Percentiles rank a stretch among this genome's conserved stretches.
Conservation (phyloP, 1,139 yeast species). For the Saccharomycopsis hybrid region DNA sequence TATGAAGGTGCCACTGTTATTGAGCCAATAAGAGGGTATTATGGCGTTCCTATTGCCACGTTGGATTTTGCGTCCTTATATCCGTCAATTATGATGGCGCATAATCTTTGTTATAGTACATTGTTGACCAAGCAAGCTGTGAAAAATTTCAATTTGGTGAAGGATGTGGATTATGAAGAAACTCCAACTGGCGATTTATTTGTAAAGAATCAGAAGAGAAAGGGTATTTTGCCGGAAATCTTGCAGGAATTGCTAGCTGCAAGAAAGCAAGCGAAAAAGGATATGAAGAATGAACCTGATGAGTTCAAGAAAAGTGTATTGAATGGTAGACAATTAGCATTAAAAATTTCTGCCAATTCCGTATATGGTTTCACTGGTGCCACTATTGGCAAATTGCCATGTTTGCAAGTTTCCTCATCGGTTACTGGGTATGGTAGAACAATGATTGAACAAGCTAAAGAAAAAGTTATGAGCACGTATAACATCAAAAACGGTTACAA, state of each 20-base stretch:
- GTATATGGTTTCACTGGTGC: conserved; percentile 99
- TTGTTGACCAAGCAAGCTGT: conserved; percentile 66
- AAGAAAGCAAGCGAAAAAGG: conserved; percentile 87
- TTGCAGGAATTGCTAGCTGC: conserved; percentile 83
- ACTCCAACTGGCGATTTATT: conserved; percentile 94
- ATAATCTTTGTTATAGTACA: conserved; percentile 92
- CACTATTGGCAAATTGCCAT: conserved; percentile 92
- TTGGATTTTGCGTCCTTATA: conserved; percentile 95
- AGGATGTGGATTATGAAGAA: conserved; percentile 70
- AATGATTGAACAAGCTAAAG: conserved; percentile 91
- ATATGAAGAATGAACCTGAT: conserved; percentile 86
- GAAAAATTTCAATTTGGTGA: conserved; percentile 52
- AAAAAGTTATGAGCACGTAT: conserved; percentile 75
- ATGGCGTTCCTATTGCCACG: conserved; percentile 95
- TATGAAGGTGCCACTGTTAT: conserved; percentile 99
- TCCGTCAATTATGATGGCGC: conserved; percentile 99
- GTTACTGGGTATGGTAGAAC: conserved; percentile 94
- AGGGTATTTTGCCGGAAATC: conserved; percentile 90
- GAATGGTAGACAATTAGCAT: conserved; percentile 94
- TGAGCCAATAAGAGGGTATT: conserved; percentile 92
- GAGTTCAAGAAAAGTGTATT: conserved; percentile 90
- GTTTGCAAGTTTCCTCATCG: conserved; percentile 92
- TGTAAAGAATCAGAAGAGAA: conserved; percentile 62
- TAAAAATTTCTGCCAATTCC: conserved; percentile 95
- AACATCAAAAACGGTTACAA: conserved; percentile 73